A percentile compares a stretch with the other conserved stretches of the same genome.
These are phyloP conservation scores for Drechslerella dactyloides DNA, from an alignment of 2,329 filamentous ascomycete genomes.

Conservation along the genomic window DNA sequence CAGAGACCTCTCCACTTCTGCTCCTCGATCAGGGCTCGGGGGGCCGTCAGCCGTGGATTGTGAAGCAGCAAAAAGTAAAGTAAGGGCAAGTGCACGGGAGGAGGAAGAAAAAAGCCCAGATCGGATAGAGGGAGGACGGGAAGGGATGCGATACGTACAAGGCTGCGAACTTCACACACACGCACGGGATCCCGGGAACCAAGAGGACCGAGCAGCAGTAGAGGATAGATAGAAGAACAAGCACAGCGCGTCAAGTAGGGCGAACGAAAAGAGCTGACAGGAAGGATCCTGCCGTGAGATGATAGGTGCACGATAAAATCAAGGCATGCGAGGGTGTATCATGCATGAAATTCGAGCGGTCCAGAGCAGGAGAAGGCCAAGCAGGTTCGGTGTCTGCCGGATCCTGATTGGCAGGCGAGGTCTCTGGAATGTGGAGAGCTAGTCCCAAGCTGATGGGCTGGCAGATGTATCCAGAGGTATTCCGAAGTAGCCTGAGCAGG, in stretches of 20 bases:
- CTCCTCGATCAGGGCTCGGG: not conserved
- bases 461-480: too few species aligned
- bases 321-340: not conserved
- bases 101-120: not conserved
- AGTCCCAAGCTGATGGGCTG: too few species aligned
- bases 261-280: not conserved
- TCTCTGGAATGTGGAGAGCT: not conserved
- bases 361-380: not conserved
- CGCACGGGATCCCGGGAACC: too few species aligned
- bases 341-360: not conserved
- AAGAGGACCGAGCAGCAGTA: too few species aligned
- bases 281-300: not conserved
- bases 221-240: too few species aligned
- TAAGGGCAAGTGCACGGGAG: not conserved
- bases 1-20: not conserved
- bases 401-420: not conserved
- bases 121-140: not conserved
- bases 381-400: not conserved
- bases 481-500: too few species aligned
- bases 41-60: not conserved
- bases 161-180: too few species aligned
- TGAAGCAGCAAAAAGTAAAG: not conserved
- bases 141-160: too few species aligned
- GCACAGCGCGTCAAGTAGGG: too few species aligned
- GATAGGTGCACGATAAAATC: not conserved